Evolutionary conservation across 331 rosid species (phyloP).

Genomic region (Stylosanthes scabra): DNA sequence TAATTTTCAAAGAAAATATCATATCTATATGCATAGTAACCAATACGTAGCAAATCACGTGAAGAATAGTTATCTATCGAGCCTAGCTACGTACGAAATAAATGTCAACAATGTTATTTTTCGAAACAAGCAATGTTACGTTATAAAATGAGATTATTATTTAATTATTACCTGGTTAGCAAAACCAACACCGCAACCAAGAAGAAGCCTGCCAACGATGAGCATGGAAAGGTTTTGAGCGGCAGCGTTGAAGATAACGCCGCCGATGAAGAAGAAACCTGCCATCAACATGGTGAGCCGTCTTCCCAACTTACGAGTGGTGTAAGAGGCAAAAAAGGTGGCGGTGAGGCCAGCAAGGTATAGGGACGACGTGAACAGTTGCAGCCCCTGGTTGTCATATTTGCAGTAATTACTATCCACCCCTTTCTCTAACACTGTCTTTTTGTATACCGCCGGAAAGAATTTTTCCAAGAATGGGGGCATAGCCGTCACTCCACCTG

Average conservation of each 20-base stretch:
- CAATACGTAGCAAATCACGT: background rate
- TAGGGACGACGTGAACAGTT: conserved; percentile 84
- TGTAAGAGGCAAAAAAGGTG: conserved; percentile 82
- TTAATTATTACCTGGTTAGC: conserved; percentile 72
- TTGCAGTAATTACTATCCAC: conserved; percentile 68
- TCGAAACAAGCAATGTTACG: background rate
- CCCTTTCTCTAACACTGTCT: conserved; percentile 22
- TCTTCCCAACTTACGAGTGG: conserved; percentile 72
- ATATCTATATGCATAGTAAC: background rate
- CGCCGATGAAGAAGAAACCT: conserved; percentile 68
- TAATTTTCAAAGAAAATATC: background rate
- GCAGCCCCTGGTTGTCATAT: conserved; percentile 76
- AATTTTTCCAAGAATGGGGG: conserved; percentile 66
- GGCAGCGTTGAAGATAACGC: conserved; percentile 62
- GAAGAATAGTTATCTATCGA: background rate
- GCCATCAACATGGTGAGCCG: conserved; percentile 79
- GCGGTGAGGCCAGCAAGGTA: conserved; percentile 82
- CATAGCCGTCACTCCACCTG: conserved; percentile 94
- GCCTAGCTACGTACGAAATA: background rate
- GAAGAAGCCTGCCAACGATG: conserved; percentile 73
- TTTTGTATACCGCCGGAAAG: conserved; percentile 68
- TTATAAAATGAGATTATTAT: background rate
- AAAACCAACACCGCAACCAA: conserved; percentile 94
- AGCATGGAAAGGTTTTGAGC: conserved; percentile 82
- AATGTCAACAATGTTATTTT: conserved; percentile 5